These are phyloP conservation scores for Symbiotaphrina buchneri DNA, from an alignment of 495 filamentous ascomycete genomes.

Conservation along the genomic window DNA sequence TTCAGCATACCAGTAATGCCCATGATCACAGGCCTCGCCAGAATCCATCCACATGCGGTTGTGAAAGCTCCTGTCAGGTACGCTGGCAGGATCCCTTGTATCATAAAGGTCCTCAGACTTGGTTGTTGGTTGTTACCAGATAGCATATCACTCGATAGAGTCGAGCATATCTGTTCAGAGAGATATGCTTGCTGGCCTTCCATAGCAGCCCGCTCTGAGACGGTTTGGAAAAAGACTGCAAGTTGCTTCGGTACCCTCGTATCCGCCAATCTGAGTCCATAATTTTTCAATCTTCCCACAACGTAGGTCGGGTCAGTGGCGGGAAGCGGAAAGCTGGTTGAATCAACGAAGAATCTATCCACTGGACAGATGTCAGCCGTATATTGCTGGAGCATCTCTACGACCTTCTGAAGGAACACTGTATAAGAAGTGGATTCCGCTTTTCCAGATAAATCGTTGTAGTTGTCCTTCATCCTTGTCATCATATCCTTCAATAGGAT, in stretches of 20 bases:
- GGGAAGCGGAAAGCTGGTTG: constrained; percentile 39
- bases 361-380: constrained; percentile 36
- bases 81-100: constrained; percentile 38
- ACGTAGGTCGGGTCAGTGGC: constrained; percentile 43
- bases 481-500: constrained; percentile 33
- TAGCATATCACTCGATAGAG: constrained; percentile 29
- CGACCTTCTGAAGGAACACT: constrained; percentile 38
- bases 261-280: constrained; percentile 31
- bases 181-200: constrained; percentile 38
- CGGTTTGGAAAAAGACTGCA: constrained; percentile 35
- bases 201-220: constrained; percentile 36
- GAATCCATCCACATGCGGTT: constrained; percentile 30
- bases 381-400: constrained; percentile 42
- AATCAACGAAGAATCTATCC: constrained; percentile 46
- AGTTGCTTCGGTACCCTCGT: constrained; percentile 30
- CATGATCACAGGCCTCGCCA: constrained; percentile 29
- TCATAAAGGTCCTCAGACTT: constrained; percentile 30
- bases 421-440: constrained; percentile 33
- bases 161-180: constrained; percentile 29
- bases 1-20: constrained; percentile 21
- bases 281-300: constrained; percentile 39
- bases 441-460: constrained; percentile 28
- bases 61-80: constrained; percentile 31
- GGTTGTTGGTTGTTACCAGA: constrained; percentile 17
- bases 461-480: constrained; percentile 45